Evolutionary conservation across 768 basidiomycete genomes (phyloP), one percentile per base, ranked within the genome.

Genomic region (Clavaria fumosa): DNA sequence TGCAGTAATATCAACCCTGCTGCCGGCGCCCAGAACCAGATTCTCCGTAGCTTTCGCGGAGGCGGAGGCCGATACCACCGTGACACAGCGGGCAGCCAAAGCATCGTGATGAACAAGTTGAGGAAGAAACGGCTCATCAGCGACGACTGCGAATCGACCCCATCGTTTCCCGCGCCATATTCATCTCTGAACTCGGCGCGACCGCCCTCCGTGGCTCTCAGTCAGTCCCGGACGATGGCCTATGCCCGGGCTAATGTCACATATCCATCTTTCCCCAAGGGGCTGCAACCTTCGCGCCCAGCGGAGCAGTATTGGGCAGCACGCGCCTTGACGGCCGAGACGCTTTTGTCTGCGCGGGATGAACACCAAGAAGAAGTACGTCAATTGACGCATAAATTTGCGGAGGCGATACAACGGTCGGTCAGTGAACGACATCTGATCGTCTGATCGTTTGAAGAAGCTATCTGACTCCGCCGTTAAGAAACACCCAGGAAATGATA

Each of bases 301-400:
- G 49, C 50, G 1, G 75, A 74, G 45, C 71, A 69, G 42, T 78
- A 78, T 47, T 82, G 80, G 80, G 73, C 72, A 19, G 57, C 67
- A 11, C 69, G 79, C 3, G 77, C 79, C 3, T 45, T 78, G 17
- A 63, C 68, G 3, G 78, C 78, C 1, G 80, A 83, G 50, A 66
- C 72, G 2, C 52, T 76, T 26, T 59, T 82, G 2, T 54, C 62
- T 0, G 68, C 67, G 18, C 62, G 62, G 26, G 57, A 58, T 22
- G 53, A 49, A 14, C 72, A 78, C 49, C 62, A 66, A 30, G 50
- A 52, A 7, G 75, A 78, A 34, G 47, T 78, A 22, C 58, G 54
- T 40, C 55, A 50, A 11, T 35, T 72, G 34, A 55, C 62, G 35
- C 48, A 54, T 23, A 46, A 43, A 1, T 28, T 28, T 14, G 9